These are phyloP conservation scores for Rhizopogon sp. DNA, from an alignment of 768 basidiomycete species.

Conservation along the genomic window DNA sequence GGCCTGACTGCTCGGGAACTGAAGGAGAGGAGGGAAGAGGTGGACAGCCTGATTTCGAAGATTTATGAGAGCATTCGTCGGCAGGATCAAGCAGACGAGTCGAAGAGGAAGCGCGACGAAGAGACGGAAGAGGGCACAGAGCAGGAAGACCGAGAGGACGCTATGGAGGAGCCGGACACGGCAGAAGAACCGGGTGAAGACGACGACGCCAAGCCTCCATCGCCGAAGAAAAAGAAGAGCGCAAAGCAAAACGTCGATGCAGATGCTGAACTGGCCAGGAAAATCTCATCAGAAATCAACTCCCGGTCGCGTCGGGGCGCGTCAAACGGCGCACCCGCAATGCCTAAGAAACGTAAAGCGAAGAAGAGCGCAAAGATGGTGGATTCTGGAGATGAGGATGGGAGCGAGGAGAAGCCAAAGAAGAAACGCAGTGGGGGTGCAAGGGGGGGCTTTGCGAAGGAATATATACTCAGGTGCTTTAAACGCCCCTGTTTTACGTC, in stretches of 20 bases:
- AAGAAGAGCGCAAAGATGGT: conserved; percentile 52
- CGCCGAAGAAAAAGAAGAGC: conserved; percentile 34
- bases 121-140: conserved; percentile 23
- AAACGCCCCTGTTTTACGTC: conserved; percentile 1
- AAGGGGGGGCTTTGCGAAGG: conserved; percentile 76
- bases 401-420: conserved; percentile 38
- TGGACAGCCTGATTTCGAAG: conserved; percentile 63
- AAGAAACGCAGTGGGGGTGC: conserved; percentile 49
- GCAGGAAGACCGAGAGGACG: conserved; percentile 1
- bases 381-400: conserved; percentile 45
- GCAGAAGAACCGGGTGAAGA: conserved; percentile 13
- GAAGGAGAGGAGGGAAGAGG: conserved; percentile 59
- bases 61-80: conserved; percentile 59
- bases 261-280: conserved; percentile 68
- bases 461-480: conserved; percentile 63
- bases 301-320: conserved; percentile 49
- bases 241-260: conserved; percentile 45
- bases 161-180: conserved; percentile 20
- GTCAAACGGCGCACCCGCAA: conserved; percentile 31
- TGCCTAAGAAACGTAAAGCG: conserved; percentile 39
- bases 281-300: conserved; percentile 68
- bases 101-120: conserved; percentile 24
- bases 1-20: conserved; percentile 54
- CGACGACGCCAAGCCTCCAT: conserved; percentile 10
- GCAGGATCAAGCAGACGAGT: conserved; percentile 18